Evolutionary conservation across 352 stramenopile genomes (phyloP).

Genomic region (Elongisporangium anandrum): DNA sequence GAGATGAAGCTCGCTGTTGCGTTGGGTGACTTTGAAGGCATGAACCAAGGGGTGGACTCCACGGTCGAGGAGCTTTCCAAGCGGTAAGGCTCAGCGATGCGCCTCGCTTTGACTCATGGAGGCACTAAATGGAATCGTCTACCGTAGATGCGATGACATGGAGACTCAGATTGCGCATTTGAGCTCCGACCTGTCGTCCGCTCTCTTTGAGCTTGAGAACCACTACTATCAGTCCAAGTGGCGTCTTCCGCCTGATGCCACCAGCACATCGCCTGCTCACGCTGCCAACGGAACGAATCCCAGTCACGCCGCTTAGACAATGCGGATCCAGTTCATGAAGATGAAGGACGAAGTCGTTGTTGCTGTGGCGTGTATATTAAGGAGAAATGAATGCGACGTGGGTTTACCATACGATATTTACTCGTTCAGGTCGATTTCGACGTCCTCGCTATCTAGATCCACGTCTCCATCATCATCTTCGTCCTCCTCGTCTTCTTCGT

Average conservation of each 20-base stretch:
- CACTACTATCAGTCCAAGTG: slow-evolving; percentile 86
- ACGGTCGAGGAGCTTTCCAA: slow-evolving; percentile 67
- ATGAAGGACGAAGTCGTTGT: not conserved
- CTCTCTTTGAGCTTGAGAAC: slow-evolving; percentile 78
- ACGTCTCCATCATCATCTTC: slow-evolving; percentile 35
- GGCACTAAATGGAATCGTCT: no score
- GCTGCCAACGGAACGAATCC: slow-evolving; percentile 1
- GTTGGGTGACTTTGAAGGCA: slow-evolving; percentile 79
- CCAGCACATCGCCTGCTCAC: not conserved
- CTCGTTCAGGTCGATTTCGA: slow-evolving; percentile 10
- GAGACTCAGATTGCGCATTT: slow-evolving; percentile 75
- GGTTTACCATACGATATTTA: slow-evolving; percentile 1
- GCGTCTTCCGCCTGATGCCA: slow-evolving; percentile 27
- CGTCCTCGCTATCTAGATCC: slow-evolving; percentile 7
- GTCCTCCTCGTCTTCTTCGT: slow-evolving; percentile 51
- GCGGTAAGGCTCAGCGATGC: slow-evolving; percentile 20
- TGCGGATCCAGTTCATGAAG: not conserved
- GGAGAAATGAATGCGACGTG: not conserved
- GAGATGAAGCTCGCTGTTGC: slow-evolving; percentile 81
- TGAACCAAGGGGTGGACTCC: slow-evolving; percentile 80
- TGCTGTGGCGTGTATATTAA: not conserved
- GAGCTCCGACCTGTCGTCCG: slow-evolving; percentile 73
- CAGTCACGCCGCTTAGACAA: not conserved
- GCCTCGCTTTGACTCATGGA: not conserved
- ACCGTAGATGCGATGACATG: slow-evolving; percentile 78